These are phyloP conservation scores for Trametes hirsuta DNA, from an alignment of 1,284 basidiomycete species.

Conservation along the genomic window DNA sequence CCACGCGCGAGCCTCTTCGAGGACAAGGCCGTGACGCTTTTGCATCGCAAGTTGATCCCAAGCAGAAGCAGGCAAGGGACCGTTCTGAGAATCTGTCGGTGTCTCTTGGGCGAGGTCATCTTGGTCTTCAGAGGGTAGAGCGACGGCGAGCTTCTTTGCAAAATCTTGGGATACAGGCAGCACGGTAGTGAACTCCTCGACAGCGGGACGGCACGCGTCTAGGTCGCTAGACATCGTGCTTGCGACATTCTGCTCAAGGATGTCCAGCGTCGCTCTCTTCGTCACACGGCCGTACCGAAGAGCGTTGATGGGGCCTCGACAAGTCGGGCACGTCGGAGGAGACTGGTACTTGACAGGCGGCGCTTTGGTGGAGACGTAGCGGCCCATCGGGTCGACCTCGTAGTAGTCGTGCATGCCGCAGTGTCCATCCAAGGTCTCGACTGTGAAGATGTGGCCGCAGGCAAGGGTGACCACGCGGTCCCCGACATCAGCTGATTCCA, in stretches of 20 bases:
- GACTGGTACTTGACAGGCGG: conserved; percentile 47
- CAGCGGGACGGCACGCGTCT: conserved; percentile 13
- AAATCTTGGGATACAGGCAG: conserved; percentile 8
- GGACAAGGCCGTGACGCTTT: conserved; percentile 14
- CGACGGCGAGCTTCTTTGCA: conserved; percentile 13
- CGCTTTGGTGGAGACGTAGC: conserved; percentile 46
- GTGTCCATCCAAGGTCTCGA: conserved; percentile 70
- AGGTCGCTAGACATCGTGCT: conserved; percentile 46
- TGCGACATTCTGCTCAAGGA: conserved; percentile 65
- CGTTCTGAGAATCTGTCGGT: not conserved
- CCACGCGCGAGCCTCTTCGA: conserved; percentile 43
- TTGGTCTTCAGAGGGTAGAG: no score
- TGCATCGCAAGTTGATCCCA: conserved; percentile 13
- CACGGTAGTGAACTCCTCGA: conserved; percentile 6
- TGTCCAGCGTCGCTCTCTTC: conserved; percentile 64
- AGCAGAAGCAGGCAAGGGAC: not conserved
- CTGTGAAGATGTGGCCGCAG: conserved; percentile 72
- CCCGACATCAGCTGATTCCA: conserved; percentile 45
- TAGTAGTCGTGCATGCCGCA: conserved; percentile 62
- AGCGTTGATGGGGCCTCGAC: conserved; percentile 51
- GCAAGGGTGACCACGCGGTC: conserved; percentile 64
- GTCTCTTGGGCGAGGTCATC: no score
- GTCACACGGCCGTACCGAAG: conserved; percentile 61
- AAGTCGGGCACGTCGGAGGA: conserved; percentile 62
- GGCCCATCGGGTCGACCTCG: conserved; percentile 35